A percentile compares a stretch with the other conserved stretches of the same genome.
Conservation (phyloP, 805 yeast species). For the Zygoascus flipseniorum region DNA sequence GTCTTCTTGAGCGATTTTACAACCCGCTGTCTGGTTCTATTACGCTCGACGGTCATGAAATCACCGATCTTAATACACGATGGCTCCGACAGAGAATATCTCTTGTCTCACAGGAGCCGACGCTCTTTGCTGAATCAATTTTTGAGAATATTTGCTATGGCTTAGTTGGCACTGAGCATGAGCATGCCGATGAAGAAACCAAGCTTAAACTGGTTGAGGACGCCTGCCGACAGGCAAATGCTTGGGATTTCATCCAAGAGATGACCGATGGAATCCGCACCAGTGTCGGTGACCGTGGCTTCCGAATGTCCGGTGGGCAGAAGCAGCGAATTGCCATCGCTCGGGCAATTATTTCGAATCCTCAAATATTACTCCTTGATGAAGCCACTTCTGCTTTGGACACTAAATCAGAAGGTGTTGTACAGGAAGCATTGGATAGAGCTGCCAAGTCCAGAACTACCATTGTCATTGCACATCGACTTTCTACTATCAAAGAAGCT, state of each 20-base stretch:
- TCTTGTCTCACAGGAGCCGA: constrained; percentile 94
- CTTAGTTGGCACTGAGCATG: constrained; percentile 60
- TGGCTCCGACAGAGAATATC: constrained; percentile 72
- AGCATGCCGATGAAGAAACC: constrained; percentile 34
- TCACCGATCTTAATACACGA: constrained; percentile 61
- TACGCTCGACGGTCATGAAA: constrained; percentile 76
- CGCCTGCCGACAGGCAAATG: constrained; percentile 24
- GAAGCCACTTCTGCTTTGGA: constrained; percentile 53
- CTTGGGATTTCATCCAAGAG: constrained; percentile 37
- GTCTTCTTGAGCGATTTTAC: constrained; percentile 81
- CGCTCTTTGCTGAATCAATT: constrained; percentile 81
- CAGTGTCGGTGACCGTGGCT: constrained; percentile 52
- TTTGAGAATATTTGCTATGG: constrained; percentile 86
- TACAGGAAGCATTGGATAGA: constrained; percentile 58
- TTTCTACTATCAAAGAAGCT: constrained; percentile 60
- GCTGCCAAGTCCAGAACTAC: constrained; percentile 71
- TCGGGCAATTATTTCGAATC: constrained; percentile 51
- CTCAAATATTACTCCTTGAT: constrained; percentile 47
- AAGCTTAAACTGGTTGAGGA: not conserved
- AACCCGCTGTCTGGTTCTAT: constrained; percentile 69
- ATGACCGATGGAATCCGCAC: constrained; percentile 81
- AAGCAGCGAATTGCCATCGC: constrained; percentile 62
- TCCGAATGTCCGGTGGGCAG: constrained; percentile 55
- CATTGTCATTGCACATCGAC: constrained; percentile 77
- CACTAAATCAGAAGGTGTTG: constrained; percentile 64